These are phyloP conservation scores for Acer yangbiense DNA, from an alignment of 345 rosid species.

Conservation along the genomic window DNA sequence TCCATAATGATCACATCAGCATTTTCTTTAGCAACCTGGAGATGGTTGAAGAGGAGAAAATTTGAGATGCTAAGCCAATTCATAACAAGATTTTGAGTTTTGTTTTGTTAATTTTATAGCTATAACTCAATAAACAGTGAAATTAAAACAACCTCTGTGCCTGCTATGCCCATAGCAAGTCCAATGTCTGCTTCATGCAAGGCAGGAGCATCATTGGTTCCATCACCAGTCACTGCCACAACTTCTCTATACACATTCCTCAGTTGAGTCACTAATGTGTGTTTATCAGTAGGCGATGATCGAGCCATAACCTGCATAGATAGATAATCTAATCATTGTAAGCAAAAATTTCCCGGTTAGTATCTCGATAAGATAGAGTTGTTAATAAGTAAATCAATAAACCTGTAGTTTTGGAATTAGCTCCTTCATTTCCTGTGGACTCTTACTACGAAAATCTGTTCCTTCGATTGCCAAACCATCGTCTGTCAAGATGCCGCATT, in stretches of 20 bases:
- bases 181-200: conserved; percentile 94
- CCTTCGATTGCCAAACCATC: conserved; percentile 85
- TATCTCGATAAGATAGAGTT: neutral
- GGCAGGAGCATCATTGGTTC: conserved; percentile 97
- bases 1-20: conserved; percentile 89
- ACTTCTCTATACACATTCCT: conserved; percentile 57
- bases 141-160: conserved; percentile 67
- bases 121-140: neutral
- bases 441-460: conserved; percentile 54
- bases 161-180: conserved; percentile 96
- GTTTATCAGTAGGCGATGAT: conserved; percentile 61
- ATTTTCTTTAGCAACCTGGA: conserved; percentile 79
- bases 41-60: neutral
- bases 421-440: conserved; percentile 57
- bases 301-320: conserved; percentile 63
- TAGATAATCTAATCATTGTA: conserved; percentile 6
- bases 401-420: conserved; percentile 70
- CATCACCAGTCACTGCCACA: conserved; percentile 95
- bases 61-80: neutral
- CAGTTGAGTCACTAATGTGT: conserved; percentile 47
- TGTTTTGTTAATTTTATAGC: neutral
- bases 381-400: neutral
- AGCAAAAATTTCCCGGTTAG: neutral
- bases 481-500: conserved; percentile 64
- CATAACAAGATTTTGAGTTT: neutral